phyloP scores from a whole-genome alignment of 225 moss, liverwort and hornwort species.

The Pseudisothecium myosuroides region DNA sequence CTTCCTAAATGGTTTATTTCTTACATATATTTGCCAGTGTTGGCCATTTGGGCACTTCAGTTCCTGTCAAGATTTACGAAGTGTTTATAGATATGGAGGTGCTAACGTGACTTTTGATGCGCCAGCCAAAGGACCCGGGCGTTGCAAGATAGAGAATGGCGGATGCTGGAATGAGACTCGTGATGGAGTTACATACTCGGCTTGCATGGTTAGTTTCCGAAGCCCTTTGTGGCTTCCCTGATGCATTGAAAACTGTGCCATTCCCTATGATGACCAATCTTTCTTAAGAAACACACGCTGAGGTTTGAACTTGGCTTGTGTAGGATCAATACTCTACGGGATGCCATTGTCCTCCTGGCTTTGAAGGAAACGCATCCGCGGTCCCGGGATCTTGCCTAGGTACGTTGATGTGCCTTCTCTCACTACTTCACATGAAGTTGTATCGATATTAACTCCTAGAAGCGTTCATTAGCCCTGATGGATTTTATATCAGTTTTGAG shows the following conservation, averaged over 20 bases:
- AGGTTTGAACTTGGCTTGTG: neutral
- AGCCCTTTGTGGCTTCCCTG: neutral
- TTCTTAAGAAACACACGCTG: neutral
- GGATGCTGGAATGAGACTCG: conserved; percentile 69
- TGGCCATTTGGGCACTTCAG: neutral
- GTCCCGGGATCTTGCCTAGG: conserved; percentile 19
- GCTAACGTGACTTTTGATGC: neutral
- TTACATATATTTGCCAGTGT: neutral
- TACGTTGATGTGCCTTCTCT: neutral
- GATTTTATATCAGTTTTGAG: neutral
- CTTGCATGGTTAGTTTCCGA: conserved; percentile 31
- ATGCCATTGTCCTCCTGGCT: conserved; percentile 74
- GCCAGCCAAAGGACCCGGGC: conserved; percentile 63
- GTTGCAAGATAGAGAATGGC: conserved; percentile 79
- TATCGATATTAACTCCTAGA: neutral
- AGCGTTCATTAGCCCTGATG: neutral
- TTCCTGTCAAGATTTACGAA: neutral
- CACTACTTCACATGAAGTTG: neutral
- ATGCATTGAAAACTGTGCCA: neutral
- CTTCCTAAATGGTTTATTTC: neutral
- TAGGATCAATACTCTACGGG: conserved; percentile 25
- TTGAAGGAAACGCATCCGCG: conserved; percentile 40
- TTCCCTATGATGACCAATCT: neutral
- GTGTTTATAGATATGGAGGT: neutral
- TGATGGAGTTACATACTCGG: conserved; percentile 18